Percentiles rank a stretch among this genome's conserved stretches.
These are phyloP conservation scores for Tolypocladium paradoxum DNA, from an alignment of 2,329 filamentous ascomycete genomes.

Conservation along the genomic window DNA sequence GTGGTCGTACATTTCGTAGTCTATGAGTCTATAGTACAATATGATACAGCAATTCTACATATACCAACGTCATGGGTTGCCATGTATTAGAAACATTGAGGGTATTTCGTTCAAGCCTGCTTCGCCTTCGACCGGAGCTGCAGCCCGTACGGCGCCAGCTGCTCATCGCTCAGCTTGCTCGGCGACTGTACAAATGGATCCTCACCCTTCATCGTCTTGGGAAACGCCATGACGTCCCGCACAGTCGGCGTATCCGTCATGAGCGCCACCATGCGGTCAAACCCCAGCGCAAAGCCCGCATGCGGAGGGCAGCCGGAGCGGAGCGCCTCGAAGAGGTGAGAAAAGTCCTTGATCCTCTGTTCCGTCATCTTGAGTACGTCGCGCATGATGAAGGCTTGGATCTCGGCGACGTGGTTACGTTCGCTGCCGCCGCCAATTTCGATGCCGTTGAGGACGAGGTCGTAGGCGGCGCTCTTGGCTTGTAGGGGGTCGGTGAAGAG, in stretches of 20 bases:
- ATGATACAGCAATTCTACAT: neutral
- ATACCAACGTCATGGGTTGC: neutral
- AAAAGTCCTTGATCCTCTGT: conserved; percentile 66
- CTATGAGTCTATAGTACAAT: neutral
- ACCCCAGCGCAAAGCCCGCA: conserved; percentile 84
- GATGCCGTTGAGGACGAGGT: conserved; percentile 89
- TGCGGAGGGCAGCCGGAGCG: conserved; percentile 85
- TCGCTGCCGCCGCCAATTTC: conserved; percentile 89
- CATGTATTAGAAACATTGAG: neutral
- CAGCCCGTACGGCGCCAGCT: conserved; percentile 37
- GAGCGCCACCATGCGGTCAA: conserved; percentile 75
- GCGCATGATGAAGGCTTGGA: conserved; percentile 78
- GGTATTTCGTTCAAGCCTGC: neutral
- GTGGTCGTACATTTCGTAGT: neutral
- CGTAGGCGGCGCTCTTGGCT: conserved; percentile 81
- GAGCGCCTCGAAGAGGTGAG: conserved; percentile 74
- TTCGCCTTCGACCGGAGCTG: conserved; percentile 9
- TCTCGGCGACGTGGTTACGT: conserved; percentile 73
- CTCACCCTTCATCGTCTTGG: conserved; percentile 84
- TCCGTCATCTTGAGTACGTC: conserved; percentile 72
- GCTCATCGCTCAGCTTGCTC: conserved; percentile 49
- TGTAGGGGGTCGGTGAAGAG: conserved; percentile 61
- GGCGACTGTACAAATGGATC: conserved; percentile 77
- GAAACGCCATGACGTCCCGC: conserved; percentile 91
- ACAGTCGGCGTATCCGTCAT: conserved; percentile 69